Evolutionary conservation across 1,284 basidiomycete genomes (phyloP).

Genomic region (Porodaedalea pini): DNA sequence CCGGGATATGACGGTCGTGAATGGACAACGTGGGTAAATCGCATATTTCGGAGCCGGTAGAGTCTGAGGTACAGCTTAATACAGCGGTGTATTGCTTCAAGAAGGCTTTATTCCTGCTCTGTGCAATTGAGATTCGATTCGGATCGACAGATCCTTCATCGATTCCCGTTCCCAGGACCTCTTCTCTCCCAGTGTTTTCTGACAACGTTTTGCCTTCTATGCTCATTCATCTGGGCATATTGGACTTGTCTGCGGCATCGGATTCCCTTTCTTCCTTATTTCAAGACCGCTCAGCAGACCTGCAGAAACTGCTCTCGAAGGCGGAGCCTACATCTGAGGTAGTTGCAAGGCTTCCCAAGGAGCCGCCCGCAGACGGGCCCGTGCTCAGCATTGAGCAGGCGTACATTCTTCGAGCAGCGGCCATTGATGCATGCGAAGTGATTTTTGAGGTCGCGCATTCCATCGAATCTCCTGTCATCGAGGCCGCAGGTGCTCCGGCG

Average conservation of each 20-base stretch:
- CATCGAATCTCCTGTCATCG: constrained; percentile 34
- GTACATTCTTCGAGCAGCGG: constrained; percentile 74
- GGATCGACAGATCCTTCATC: constrained; percentile 42
- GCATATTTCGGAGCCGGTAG: neutral
- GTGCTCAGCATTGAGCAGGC: constrained; percentile 57
- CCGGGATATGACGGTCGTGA: constrained; percentile 63
- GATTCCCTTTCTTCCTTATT: constrained; percentile 36
- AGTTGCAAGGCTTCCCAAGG: constrained; percentile 23
- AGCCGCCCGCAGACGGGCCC: constrained; percentile 57
- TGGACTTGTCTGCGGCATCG: constrained; percentile 53
- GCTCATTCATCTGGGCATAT: constrained; percentile 70
- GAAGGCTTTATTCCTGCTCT: constrained; percentile 81
- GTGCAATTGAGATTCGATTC: constrained; percentile 66
- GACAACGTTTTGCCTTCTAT: constrained; percentile 88
- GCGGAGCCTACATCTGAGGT: constrained; percentile 1
- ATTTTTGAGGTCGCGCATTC: constrained; percentile 54
- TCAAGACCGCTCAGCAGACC: constrained; percentile 1
- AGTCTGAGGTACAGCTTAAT: constrained; percentile 12
- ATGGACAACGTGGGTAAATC: constrained; percentile 52
- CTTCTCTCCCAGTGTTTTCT: constrained; percentile 68
- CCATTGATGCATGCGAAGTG: constrained; percentile 71
- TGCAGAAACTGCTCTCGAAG: constrained; percentile 10
- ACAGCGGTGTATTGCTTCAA: constrained; percentile 83
- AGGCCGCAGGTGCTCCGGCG: constrained; percentile 12
- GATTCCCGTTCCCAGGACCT: constrained; percentile 60